These are phyloP conservation scores for Wallacemonas sp. DNA, from an alignment of 208 protist species.

Conservation along the genomic window DNA sequence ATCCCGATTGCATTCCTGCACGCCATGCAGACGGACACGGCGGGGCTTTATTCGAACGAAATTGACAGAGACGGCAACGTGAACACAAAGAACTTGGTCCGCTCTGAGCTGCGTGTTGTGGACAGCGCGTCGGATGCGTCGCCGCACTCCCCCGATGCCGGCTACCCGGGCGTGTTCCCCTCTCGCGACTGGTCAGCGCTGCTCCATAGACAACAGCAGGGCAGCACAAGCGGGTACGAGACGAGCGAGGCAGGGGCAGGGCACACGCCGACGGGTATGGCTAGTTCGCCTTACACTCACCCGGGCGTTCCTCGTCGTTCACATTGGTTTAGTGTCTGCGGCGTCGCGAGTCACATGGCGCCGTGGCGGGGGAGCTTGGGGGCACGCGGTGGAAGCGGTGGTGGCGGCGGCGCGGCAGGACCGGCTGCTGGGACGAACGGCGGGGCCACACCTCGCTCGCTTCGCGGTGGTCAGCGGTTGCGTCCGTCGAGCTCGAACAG, in stretches of 20 bases:
- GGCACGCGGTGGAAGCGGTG: not conserved
- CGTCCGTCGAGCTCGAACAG: not conserved
- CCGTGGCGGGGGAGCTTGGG: not conserved
- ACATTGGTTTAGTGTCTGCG: conserved; percentile 56
- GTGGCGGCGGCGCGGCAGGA: not conserved
- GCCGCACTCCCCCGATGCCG: not conserved
- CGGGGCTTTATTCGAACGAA: not conserved
- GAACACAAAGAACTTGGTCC: conserved; percentile 1
- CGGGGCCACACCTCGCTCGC: not conserved
- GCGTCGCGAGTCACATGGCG: conserved; percentile 27
- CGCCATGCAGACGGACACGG: conserved; percentile 17
- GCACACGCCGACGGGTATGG: conserved; percentile 13
- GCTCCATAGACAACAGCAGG: conserved; percentile 5
- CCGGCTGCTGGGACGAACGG: not conserved
- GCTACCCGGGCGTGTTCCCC: conserved; percentile 4
- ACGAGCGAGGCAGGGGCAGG: not conserved
- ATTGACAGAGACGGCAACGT: not conserved
- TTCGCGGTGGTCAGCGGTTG: no score
- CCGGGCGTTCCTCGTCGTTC: conserved; percentile 35
- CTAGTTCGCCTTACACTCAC: not conserved
- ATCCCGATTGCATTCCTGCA: conserved; percentile 39
- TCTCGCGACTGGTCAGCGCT: conserved; percentile 18
- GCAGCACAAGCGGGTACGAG: conserved; percentile 3
- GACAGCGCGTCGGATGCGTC: conserved; percentile 10
- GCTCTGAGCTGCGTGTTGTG: conserved; percentile 3